Conservation (phyloP, 768 basidiomycete species). For the Lentinula edodes region DNA sequence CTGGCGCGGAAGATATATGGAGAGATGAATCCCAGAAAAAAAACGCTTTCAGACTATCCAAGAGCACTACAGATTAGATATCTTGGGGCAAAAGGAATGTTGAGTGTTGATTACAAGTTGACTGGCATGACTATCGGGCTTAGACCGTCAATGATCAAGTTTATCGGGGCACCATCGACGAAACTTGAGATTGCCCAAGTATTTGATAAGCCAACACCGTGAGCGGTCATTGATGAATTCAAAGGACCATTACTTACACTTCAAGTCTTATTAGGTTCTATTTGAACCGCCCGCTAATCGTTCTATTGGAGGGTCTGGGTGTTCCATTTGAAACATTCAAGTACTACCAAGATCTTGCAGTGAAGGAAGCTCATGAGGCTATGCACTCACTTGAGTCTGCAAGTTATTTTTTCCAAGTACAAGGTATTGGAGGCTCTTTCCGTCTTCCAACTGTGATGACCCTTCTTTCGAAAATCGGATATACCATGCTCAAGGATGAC, state of each 20-base stretch:
- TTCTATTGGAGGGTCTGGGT: conserved; percentile 58
- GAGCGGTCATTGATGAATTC: conserved; percentile 12
- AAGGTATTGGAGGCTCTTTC: conserved; percentile 55
- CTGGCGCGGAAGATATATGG: conserved; percentile 35
- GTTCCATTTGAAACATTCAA: conserved; percentile 50
- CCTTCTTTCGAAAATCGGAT: conserved; percentile 42
- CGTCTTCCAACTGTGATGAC: conserved; percentile 47
- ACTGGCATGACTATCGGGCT: conserved; percentile 42
- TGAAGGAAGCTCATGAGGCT: conserved; percentile 38
- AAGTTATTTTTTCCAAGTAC: conserved; percentile 42
- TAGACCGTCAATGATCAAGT: conserved; percentile 66
- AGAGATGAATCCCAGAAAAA: conserved; percentile 1
- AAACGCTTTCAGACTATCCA: conserved; percentile 29
- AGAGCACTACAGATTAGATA: conserved; percentile 58
- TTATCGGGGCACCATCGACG: conserved; percentile 39
- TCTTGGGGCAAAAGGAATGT: conserved; percentile 60
- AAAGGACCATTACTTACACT: background rate
- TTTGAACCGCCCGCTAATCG: conserved; percentile 61
- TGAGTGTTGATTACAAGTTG: conserved; percentile 44
- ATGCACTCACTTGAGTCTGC: conserved; percentile 36
- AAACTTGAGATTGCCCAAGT: conserved; percentile 59
- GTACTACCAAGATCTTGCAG: conserved; percentile 45
- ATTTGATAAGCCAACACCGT: conserved; percentile 55
- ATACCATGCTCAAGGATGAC: conserved; percentile 16
- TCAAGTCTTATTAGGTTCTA: conserved; percentile 17